Evolutionary conservation across 495 filamentous ascomycete species (phyloP).

Genomic region (Lepraria neglecta): DNA sequence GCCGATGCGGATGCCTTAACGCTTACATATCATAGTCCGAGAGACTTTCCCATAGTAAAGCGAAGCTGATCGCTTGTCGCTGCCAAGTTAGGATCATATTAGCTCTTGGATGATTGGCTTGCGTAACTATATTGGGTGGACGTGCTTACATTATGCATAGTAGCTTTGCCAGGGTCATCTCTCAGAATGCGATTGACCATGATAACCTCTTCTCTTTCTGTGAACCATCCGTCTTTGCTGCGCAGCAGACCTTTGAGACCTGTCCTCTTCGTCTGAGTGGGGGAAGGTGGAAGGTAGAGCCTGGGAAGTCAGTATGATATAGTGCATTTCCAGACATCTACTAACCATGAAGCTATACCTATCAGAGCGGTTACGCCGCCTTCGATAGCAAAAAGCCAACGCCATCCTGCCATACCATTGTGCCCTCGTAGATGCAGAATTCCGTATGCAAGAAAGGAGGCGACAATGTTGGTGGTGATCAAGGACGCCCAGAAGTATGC

Average conservation of each 20-base stretch:
- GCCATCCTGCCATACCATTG: slow-evolving; percentile 60
- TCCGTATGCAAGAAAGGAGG: slow-evolving; percentile 65
- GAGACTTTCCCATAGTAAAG: slow-evolving; percentile 50
- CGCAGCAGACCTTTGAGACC: slow-evolving; percentile 49
- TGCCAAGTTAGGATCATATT: not conserved
- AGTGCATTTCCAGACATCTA: not conserved
- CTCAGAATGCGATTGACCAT: slow-evolving; percentile 68
- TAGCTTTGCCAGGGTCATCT: slow-evolving; percentile 63
- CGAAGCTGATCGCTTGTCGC: slow-evolving; percentile 53
- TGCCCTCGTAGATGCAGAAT: slow-evolving; percentile 60
- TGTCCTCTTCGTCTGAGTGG: slow-evolving; percentile 51
- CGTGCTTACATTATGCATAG: slow-evolving; percentile 43
- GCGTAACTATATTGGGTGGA: no score
- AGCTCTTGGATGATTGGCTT: slow-evolving; percentile 4
- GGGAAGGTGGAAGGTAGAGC: slow-evolving; percentile 65
- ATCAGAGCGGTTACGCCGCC: slow-evolving; percentile 52
- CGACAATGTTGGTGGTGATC: slow-evolving; percentile 52
- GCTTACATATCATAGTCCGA: slow-evolving; percentile 56
- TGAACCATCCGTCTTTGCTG: slow-evolving; percentile 70
- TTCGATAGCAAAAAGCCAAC: slow-evolving; percentile 60
- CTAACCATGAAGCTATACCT: slow-evolving; percentile 51
- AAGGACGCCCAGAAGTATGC: slow-evolving; percentile 57
- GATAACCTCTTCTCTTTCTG: slow-evolving; percentile 55
- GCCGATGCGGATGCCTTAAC: no score
- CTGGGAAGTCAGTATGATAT: not conserved